Conservation (phyloP, 768 basidiomycete genomes). For the Ramaria sp. region DNA sequence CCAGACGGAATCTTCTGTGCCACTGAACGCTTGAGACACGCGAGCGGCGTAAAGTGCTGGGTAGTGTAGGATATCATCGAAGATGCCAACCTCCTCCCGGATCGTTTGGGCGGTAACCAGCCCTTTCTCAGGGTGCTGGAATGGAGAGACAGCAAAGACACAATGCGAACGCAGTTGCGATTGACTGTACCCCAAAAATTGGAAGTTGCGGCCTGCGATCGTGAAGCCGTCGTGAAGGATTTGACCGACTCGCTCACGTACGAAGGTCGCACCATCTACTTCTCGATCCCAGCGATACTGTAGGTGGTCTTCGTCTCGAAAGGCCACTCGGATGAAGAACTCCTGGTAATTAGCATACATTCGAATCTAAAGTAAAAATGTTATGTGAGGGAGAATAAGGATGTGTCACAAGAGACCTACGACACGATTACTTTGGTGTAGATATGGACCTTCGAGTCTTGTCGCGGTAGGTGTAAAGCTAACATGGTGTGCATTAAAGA, state of each 20-base stretch:
- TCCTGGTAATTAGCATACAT: constrained; percentile 48
- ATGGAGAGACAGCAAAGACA: constrained; percentile 73
- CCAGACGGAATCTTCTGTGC: constrained; percentile 62
- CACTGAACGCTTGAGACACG: constrained; percentile 74
- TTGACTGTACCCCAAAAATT: constrained; percentile 75
- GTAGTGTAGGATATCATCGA: constrained; percentile 35
- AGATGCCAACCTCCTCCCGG: constrained; percentile 57
- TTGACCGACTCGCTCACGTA: constrained; percentile 47
- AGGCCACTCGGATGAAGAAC: constrained; percentile 73
- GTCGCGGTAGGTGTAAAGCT: constrained; percentile 69
- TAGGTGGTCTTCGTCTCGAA: constrained; percentile 75
- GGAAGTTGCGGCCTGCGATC: constrained; percentile 60
- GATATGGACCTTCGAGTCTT: constrained; percentile 66
- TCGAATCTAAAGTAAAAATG: constrained; percentile 33
- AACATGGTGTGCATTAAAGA: constrained; percentile 62
- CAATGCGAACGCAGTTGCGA: constrained; percentile 72
- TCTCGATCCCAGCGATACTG: constrained; percentile 61
- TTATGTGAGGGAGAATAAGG: background rate
- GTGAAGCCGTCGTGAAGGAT: constrained; percentile 53
- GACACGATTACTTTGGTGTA: constrained; percentile 70
- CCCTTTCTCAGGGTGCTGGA: constrained; percentile 34
- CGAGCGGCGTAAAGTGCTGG: constrained; percentile 82
- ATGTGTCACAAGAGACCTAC: background rate
- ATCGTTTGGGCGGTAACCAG: constrained; percentile 47
- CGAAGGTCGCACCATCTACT: constrained; percentile 46